Conservation (phyloP, 257 asterid species). For the Hygrophila difformis region DNA sequence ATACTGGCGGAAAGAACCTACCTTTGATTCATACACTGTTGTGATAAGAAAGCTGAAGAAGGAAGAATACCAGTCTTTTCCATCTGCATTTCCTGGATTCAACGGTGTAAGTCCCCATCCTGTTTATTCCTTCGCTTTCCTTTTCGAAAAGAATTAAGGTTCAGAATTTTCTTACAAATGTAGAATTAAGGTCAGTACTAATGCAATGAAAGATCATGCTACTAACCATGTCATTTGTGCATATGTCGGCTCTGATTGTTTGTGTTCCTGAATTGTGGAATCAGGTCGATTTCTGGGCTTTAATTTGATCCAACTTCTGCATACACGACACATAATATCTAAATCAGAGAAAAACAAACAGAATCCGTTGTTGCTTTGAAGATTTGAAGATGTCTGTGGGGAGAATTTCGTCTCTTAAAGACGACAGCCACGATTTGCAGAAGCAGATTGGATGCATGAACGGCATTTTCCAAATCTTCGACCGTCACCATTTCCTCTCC, state of each 20-base stretch:
- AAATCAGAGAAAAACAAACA: slow-evolving; percentile 5
- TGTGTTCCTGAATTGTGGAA: slow-evolving; percentile 19
- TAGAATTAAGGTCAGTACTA: too few species aligned
- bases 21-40: too few species aligned
- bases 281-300: slow-evolving; percentile 19
- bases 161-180: too few species aligned
- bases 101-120: too few species aligned
- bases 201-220: too few species aligned
- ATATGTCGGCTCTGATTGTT: too few species aligned
- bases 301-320: background rate
- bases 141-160: too few species aligned
- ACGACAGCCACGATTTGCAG: slow-evolving; percentile 45
- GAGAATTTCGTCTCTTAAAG: slow-evolving; percentile 31
- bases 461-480: slow-evolving; percentile 77
- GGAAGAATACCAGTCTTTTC: slow-evolving; percentile 3
- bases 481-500: slow-evolving; percentile 59
- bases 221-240: too few species aligned
- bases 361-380: slow-evolving; percentile 9
- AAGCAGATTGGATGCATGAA: slow-evolving; percentile 97
- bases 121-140: too few species aligned
- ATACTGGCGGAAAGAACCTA: too few species aligned
- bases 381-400: slow-evolving; percentile 40
- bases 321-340: slow-evolving; percentile 5
- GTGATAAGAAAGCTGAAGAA: slow-evolving; percentile 21
- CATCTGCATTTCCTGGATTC: background rate